phyloP scores from a whole-genome alignment of 108 stramenopile species.

The Skeletonema costatum region DNA sequence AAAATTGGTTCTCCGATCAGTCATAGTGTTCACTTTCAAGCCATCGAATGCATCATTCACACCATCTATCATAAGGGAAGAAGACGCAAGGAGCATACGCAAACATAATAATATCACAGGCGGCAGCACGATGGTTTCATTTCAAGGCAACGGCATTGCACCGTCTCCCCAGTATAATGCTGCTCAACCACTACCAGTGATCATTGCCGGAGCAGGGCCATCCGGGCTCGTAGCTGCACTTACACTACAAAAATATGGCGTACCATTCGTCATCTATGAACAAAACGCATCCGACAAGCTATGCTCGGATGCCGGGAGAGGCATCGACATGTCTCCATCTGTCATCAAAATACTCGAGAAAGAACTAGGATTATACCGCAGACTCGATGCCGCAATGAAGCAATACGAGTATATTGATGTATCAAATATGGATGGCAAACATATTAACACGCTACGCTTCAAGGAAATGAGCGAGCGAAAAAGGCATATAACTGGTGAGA shows the following conservation, averaged over 20 bases:
- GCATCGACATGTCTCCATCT: conserved; percentile 31
- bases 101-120: background rate
- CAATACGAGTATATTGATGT: conserved; percentile 17
- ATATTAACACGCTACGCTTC: conserved; percentile 5
- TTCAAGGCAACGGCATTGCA: background rate
- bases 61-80: background rate
- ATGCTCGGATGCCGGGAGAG: conserved; percentile 32
- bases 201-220: conserved; percentile 63
- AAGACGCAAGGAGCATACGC: background rate
- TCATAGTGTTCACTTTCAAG: too few relatives aligned
- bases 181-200: conserved; percentile 22
- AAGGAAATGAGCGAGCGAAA: conserved; percentile 5
- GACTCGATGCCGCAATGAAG: conserved; percentile 4
- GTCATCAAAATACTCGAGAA: conserved; percentile 28
- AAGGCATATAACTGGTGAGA: background rate
- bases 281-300: conserved; percentile 16
- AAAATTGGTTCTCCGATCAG: too few relatives aligned
- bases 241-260: conserved; percentile 18
- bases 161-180: background rate
- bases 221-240: conserved; percentile 58
- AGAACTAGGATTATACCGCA: conserved; percentile 8
- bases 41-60: too few relatives aligned
- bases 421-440: conserved; percentile 1
- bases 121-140: background rate
- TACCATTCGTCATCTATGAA: conserved; percentile 38